These are phyloP conservation scores for Starmerella bombi DNA, from an alignment of 805 yeast species.

Conservation along the genomic window DNA sequence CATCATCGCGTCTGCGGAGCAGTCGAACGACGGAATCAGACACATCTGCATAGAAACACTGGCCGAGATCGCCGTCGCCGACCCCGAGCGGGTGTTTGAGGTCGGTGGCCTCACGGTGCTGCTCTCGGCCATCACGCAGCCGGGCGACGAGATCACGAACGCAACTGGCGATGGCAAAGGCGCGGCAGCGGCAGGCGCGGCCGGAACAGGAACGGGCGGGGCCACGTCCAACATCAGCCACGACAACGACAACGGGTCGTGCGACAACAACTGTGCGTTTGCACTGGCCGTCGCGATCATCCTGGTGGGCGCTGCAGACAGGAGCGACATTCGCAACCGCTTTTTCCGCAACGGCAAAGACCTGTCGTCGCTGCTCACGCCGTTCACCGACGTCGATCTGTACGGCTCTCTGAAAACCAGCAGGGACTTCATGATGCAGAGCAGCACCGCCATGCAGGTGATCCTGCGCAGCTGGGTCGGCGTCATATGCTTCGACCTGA, in stretches of 20 bases:
- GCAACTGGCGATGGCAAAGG: neutral
- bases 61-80: slow-evolving; percentile 37
- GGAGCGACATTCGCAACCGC: slow-evolving; percentile 36
- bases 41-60: slow-evolving; percentile 40
- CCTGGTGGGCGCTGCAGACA: slow-evolving; percentile 44
- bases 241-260: slow-evolving; percentile 39
- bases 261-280: too few relatives aligned
- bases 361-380: slow-evolving; percentile 47
- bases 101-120: slow-evolving; percentile 37
- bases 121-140: slow-evolving; percentile 36
- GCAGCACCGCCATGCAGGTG: slow-evolving; percentile 45
- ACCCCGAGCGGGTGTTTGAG: slow-evolving; percentile 33
- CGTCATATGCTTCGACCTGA: slow-evolving; percentile 45
- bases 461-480: slow-evolving; percentile 70
- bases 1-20: slow-evolving; percentile 49
- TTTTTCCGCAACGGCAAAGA: slow-evolving; percentile 49
- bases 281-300: slow-evolving; percentile 30
- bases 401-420: slow-evolving; percentile 33
- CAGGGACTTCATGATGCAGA: slow-evolving; percentile 43
- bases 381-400: slow-evolving; percentile 52
- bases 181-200: neutral
- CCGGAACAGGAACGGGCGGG: neutral
- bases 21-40: slow-evolving; percentile 38
- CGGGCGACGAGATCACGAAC: neutral
- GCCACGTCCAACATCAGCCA: slow-evolving; percentile 2